A percentile compares a stretch with the other conserved stretches of the same genome.
Evolutionary conservation across 495 filamentous ascomycete species (phyloP).

Genomic region (Trichocladium antarcticum): DNA sequence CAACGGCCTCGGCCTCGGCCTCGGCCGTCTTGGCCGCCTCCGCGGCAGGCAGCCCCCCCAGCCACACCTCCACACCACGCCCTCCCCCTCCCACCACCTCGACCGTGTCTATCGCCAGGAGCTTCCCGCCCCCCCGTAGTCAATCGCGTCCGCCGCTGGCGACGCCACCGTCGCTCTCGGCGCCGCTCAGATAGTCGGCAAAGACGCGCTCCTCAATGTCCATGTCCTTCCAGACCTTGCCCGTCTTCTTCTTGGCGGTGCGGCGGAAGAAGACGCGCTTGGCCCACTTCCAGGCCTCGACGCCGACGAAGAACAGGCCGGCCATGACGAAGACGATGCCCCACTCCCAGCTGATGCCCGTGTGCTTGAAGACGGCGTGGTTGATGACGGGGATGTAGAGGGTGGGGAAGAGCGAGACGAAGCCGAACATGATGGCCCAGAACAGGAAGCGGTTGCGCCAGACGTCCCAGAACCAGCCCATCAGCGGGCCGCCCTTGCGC

Average conservation of each 20-base stretch:
- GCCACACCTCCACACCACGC: neutral
- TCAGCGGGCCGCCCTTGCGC: slow-evolving; percentile 7
- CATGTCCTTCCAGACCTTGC: slow-evolving; percentile 27
- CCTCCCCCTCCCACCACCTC: too few species aligned
- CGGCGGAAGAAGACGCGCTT: slow-evolving; percentile 40
- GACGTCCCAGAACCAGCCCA: slow-evolving; percentile 47
- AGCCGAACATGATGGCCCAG: slow-evolving; percentile 58
- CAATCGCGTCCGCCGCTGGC: slow-evolving; percentile 24
- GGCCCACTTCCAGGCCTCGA: slow-evolving; percentile 55
- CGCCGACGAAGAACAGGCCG: slow-evolving; percentile 47
- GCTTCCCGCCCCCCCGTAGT: slow-evolving; percentile 35
- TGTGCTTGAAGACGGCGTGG: slow-evolving; percentile 59
- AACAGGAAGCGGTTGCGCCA: slow-evolving; percentile 66
- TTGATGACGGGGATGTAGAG: slow-evolving; percentile 66
- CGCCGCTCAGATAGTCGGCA: slow-evolving; percentile 25
- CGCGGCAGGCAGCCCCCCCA: neutral
- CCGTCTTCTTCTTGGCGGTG: slow-evolving; percentile 10
- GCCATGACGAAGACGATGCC: slow-evolving; percentile 47
- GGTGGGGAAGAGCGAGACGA: slow-evolving; percentile 56
- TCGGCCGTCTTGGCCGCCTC: neutral
- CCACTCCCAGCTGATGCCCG: slow-evolving; percentile 65
- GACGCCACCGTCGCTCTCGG: slow-evolving; percentile 1
- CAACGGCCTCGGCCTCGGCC: neutral
- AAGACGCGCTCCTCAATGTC: slow-evolving; percentile 33
- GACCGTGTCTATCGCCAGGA: slow-evolving; percentile 14